Conservation (phyloP, 495 filamentous ascomycete genomes). For the Xylaria nigripes region DNA sequence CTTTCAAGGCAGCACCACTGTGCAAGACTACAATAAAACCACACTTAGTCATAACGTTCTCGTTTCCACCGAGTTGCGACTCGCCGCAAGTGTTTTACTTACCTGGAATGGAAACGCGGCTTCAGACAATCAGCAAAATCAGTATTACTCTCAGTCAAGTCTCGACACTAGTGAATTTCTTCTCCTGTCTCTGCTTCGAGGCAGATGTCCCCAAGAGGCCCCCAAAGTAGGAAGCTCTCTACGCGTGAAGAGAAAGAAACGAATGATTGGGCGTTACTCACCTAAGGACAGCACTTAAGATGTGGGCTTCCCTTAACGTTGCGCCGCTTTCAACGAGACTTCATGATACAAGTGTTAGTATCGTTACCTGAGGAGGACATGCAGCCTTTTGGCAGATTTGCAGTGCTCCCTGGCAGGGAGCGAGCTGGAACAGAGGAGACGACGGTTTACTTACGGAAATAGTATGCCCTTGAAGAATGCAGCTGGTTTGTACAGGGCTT, state of each 20-base stretch:
- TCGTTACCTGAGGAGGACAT: too few species aligned
- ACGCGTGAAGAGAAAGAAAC: not conserved
- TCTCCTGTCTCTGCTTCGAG: not conserved
- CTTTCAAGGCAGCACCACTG: conserved; percentile 82
- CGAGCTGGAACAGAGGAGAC: not conserved
- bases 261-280: conserved; percentile 43
- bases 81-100: not conserved
- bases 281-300: conserved; percentile 73
- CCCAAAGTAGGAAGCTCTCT: not conserved
- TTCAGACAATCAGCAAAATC: not conserved
- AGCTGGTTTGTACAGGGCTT: conserved; percentile 87
- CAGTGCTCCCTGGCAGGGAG: too few species aligned
- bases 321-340: conserved; percentile 55
- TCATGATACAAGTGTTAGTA: not conserved
- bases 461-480: conserved; percentile 96
- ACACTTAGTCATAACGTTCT: conserved; percentile 45
- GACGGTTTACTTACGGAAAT: conserved; percentile 49
- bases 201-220: not conserved
- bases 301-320: conserved; percentile 84
- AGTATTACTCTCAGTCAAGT: not conserved
- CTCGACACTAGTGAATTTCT: not conserved
- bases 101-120: conserved; percentile 13
- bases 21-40: conserved; percentile 53
- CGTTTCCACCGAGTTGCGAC: not conserved
- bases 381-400: not conserved